These are phyloP conservation scores for Phyllosticta citriasiana DNA, from an alignment of 2,329 filamentous ascomycete genomes.

Conservation along the genomic window DNA sequence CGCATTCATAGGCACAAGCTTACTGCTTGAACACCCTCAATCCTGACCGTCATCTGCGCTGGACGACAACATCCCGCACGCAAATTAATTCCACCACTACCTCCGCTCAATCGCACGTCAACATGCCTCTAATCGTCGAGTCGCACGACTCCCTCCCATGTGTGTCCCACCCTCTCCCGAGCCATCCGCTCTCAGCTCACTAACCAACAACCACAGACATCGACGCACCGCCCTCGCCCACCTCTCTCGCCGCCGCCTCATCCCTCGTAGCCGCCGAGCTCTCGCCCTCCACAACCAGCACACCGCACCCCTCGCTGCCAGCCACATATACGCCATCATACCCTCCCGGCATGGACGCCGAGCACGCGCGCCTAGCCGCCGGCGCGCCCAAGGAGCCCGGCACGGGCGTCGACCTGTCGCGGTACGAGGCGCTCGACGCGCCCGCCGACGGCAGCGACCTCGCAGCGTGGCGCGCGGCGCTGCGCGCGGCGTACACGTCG, in stretches of 20 bases:
- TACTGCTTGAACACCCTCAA: not conserved
- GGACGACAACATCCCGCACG: not conserved
- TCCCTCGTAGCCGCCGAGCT: conserved; percentile 61
- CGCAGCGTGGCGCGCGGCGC: conserved; percentile 39
- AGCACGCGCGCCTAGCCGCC: conserved; percentile 58
- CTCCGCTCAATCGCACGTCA: conserved; percentile 11
- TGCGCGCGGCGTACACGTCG: conserved; percentile 48
- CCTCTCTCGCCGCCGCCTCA: conserved; percentile 56
- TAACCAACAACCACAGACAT: conserved; percentile 51
- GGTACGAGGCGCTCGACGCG: conserved; percentile 70
- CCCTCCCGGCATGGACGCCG: conserved; percentile 55
- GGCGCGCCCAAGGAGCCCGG: conserved; percentile 42
- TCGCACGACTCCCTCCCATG: conserved; percentile 75
- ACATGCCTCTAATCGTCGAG: conserved; percentile 58
- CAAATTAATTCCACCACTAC: not conserved
- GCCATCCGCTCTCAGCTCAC: conserved; percentile 7
- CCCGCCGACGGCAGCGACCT: conserved; percentile 33
- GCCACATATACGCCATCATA: conserved; percentile 45
- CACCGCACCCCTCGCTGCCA: conserved; percentile 50
- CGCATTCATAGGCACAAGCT: too few relatives aligned
- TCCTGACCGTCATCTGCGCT: not conserved
- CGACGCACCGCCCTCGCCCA: conserved; percentile 58
- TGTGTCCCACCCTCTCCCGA: conserved; percentile 30
- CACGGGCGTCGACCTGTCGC: conserved; percentile 59
- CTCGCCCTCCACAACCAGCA: conserved; percentile 24